phyloP scores from a whole-genome alignment of 768 basidiomycete genomes.

The Boletus rubropictus region DNA sequence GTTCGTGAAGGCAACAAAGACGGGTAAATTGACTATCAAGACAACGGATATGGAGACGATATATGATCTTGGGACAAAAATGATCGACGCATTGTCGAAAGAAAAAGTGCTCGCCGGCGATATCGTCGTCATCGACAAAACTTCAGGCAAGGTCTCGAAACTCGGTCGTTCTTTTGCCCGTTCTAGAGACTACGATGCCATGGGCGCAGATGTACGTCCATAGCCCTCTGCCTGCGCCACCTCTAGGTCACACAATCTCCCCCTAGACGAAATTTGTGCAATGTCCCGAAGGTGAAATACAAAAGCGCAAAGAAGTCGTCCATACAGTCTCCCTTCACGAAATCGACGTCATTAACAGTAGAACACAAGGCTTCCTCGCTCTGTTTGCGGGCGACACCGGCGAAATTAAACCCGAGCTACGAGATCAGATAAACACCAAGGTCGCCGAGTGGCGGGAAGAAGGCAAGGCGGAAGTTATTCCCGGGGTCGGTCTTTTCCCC shows the following conservation, averaged over 20 bases:
- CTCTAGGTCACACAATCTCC: background rate
- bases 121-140: conserved; percentile 95
- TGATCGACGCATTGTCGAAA: conserved; percentile 96
- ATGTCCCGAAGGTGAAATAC: conserved; percentile 96
- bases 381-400: conserved; percentile 95
- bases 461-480: conserved; percentile 96
- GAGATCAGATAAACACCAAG: conserved; percentile 94
- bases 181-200: conserved; percentile 96
- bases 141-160: conserved; percentile 93
- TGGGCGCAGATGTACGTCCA: conserved; percentile 90
- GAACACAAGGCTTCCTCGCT: conserved; percentile 97
- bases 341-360: conserved; percentile 98
- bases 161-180: conserved; percentile 95
- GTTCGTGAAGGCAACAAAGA: conserved; percentile 79
- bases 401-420: conserved; percentile 95
- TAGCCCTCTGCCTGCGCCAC: background rate
- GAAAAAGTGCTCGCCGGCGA: conserved; percentile 96
- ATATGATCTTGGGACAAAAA: conserved; percentile 97
- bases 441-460: conserved; percentile 98
- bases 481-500: conserved; percentile 61
- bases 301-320: conserved; percentile 94
- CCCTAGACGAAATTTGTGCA: conserved; percentile 93
- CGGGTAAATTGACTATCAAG: conserved; percentile 95
- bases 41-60: conserved; percentile 99
- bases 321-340: conserved; percentile 98